Conservation (phyloP, 192 early-diverging fungal genomes). For the Chytriomyces sp. region DNA sequence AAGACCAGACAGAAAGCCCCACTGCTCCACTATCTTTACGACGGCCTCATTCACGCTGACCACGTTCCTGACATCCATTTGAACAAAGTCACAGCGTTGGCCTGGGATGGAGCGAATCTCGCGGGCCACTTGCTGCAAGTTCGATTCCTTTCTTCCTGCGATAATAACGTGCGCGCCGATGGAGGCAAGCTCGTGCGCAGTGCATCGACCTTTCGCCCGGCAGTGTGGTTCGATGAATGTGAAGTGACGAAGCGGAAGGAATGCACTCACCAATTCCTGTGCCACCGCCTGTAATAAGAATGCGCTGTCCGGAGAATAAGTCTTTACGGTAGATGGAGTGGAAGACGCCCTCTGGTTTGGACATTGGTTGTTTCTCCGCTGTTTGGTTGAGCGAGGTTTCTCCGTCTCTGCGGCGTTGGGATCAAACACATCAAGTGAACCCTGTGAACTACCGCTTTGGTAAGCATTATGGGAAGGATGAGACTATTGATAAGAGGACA, state of each 20-base stretch:
- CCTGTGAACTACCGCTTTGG: too few relatives aligned
- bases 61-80: constrained; percentile 7
- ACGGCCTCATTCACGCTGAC: background rate
- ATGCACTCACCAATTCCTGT: constrained; percentile 34
- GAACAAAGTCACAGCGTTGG: constrained; percentile 6
- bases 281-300: constrained; percentile 56
- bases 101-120: background rate
- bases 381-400: too few relatives aligned
- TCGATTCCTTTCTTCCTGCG: constrained; percentile 46
- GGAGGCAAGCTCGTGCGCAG: constrained; percentile 53
- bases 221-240: background rate
- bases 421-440: too few relatives aligned
- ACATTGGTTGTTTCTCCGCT: too few relatives aligned
- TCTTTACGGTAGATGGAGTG: constrained; percentile 41
- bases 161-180: constrained; percentile 54
- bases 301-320: constrained; percentile 46
- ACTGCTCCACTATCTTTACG: constrained; percentile 4
- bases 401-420: too few relatives aligned
- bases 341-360: too few relatives aligned
- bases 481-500: too few relatives aligned
- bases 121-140: constrained; percentile 17
- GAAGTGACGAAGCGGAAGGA: background rate
- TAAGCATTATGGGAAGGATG: too few relatives aligned
- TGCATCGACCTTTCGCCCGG: constrained; percentile 15
- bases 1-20: constrained; percentile 16